Percentiles rank a stretch among this genome's conserved stretches.
These are phyloP conservation scores for Colletotrichum nymphaeae DNA, from an alignment of 2,329 filamentous ascomycete genomes.

Conservation along the genomic window DNA sequence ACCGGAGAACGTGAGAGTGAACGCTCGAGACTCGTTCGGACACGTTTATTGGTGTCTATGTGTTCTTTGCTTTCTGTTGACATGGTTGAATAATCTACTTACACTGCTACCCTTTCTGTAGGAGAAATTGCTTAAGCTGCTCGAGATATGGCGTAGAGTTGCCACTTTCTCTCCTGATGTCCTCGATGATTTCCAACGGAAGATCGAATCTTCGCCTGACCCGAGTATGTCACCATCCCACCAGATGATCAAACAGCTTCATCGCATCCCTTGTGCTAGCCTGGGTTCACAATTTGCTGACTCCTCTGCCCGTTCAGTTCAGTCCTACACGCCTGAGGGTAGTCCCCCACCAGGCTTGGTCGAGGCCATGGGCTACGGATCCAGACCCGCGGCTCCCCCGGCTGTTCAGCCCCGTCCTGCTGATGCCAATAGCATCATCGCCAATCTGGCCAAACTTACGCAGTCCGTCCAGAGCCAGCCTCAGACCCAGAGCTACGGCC, in stretches of 20 bases:
- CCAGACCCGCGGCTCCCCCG: conserved; percentile 40
- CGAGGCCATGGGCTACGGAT: conserved; percentile 49
- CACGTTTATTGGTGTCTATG: neutral
- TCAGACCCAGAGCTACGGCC: conserved; percentile 38
- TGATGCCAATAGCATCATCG: conserved; percentile 73
- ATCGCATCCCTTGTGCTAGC: conserved; percentile 10
- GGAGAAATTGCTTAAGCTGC: conserved; percentile 94
- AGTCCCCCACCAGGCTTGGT: conserved; percentile 64
- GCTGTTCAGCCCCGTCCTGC: conserved; percentile 53
- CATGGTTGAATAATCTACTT: conserved; percentile 42
- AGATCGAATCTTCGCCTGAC: conserved; percentile 70
- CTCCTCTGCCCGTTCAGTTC: conserved; percentile 54
- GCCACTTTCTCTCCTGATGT: conserved; percentile 87
- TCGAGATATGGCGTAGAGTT: conserved; percentile 98
- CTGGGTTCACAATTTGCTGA: neutral
- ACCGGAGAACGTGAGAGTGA: neutral
- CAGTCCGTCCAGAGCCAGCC: conserved; percentile 49
- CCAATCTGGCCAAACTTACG: conserved; percentile 76
- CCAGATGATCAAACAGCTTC: conserved; percentile 13
- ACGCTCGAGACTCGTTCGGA: neutral
- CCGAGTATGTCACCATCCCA: conserved; percentile 69
- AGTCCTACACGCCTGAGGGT: conserved; percentile 78
- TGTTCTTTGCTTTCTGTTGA: neutral
- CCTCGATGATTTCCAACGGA: conserved; percentile 85
- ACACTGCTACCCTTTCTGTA: conserved; percentile 65